These are phyloP conservation scores for Dendrocalamus sinicus DNA, from an alignment of 176 grass and related monocot genomes.

Conservation along the genomic window DNA sequence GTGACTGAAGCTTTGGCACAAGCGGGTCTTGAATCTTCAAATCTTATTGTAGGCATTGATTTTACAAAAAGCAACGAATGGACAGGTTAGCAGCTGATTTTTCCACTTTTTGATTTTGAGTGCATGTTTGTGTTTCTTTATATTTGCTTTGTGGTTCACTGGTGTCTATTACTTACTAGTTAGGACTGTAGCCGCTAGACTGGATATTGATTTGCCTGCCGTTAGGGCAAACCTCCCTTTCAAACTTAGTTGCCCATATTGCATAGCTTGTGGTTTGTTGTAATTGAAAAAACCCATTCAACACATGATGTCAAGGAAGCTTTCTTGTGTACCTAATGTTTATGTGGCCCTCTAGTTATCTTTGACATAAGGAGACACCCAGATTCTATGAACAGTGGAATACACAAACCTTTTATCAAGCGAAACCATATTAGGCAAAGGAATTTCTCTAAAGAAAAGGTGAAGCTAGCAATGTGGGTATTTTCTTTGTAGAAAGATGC, in stretches of 20 bases:
- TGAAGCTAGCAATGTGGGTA: neutral
- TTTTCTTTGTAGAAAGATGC: slow-evolving; percentile 4
- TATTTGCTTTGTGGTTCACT: slow-evolving; percentile 23
- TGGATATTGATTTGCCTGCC: slow-evolving; percentile 15
- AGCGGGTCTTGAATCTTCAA: slow-evolving; percentile 93
- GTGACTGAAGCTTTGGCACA: slow-evolving; percentile 87
- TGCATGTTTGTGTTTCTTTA: slow-evolving; percentile 27
- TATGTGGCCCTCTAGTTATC: neutral
- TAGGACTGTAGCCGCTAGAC: neutral
- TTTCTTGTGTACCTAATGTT: neutral
- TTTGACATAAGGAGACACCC: neutral
- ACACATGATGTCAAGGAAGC: neutral
- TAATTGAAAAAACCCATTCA: neutral
- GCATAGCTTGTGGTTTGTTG: slow-evolving; percentile 22
- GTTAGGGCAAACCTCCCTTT: slow-evolving; percentile 7
- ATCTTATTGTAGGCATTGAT: slow-evolving; percentile 93
- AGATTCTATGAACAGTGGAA: neutral
- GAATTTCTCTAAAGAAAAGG: slow-evolving; percentile 20
- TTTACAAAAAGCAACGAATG: slow-evolving; percentile 98
- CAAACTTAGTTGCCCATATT: slow-evolving; percentile 24
- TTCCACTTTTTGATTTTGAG: slow-evolving; percentile 23
- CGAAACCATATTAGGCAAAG: neutral
- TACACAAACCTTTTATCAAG: neutral
- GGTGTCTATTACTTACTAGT: slow-evolving; percentile 2
- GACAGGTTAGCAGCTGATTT: slow-evolving; percentile 70